Conservation (phyloP, 345 rosid genomes). For the Balakata baccata region DNA sequence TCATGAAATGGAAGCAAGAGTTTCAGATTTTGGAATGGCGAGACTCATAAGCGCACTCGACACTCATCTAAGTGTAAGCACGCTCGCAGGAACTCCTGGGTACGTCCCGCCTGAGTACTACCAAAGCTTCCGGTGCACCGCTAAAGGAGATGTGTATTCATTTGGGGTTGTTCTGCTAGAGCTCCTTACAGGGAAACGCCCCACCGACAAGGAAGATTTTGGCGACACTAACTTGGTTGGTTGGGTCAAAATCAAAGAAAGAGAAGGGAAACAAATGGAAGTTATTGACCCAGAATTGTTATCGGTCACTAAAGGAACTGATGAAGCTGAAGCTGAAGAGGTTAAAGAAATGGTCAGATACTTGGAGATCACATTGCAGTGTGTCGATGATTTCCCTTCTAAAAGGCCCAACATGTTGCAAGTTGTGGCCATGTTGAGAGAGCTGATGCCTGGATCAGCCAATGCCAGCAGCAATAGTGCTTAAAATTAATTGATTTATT, state of each 20-base stretch:
- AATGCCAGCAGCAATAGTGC: constrained; percentile 62
- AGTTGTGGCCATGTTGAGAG: constrained; percentile 80
- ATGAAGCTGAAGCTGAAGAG: constrained; percentile 49
- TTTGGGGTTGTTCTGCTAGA: constrained; percentile 84
- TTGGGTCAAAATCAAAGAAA: constrained; percentile 84
- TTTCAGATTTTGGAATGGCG: constrained; percentile 98
- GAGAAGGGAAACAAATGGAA: constrained; percentile 86
- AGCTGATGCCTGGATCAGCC: constrained; percentile 58
- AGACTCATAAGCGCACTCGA: constrained; percentile 91
- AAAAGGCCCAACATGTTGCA: constrained; percentile 85
- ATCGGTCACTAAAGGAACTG: constrained; percentile 37
- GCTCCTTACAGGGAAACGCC: constrained; percentile 85
- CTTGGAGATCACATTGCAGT: constrained; percentile 72
- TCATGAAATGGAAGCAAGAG: constrained; percentile 91
- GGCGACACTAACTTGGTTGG: constrained; percentile 98
- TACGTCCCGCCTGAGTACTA: constrained; percentile 95
- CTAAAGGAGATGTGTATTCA: constrained; percentile 92
- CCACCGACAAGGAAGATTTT: constrained; percentile 91
- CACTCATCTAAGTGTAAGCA: constrained; percentile 93
- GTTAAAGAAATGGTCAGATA: constrained; percentile 84
- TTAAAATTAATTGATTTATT: constrained; percentile 18
- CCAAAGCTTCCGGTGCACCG: constrained; percentile 93
- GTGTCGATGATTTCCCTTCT: constrained; percentile 86
- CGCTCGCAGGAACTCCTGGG: constrained; percentile 94
- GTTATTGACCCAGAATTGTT: constrained; percentile 80